Evolutionary conservation across 148 eudicot species (phyloP).

Genomic region (Linanthus parryae): DNA sequence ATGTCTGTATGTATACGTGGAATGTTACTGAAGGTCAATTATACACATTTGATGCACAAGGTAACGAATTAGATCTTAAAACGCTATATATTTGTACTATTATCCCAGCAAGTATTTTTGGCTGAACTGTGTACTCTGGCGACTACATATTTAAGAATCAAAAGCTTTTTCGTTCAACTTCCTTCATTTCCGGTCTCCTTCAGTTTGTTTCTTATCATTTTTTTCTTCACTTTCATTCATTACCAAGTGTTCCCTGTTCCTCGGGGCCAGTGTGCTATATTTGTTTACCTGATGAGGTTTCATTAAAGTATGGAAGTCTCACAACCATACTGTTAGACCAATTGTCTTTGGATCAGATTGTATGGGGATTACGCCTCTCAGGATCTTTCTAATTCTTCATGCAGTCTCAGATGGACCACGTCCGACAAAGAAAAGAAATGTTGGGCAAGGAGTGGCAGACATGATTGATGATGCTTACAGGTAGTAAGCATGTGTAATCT

Average conservation of each 20-base stretch:
- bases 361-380: background rate
- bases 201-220: no score
- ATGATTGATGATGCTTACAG: conserved; percentile 86
- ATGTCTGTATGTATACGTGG: background rate
- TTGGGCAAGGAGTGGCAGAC: conserved; percentile 62
- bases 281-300: background rate
- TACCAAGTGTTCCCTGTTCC: no score
- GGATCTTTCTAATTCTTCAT: conserved; percentile 13
- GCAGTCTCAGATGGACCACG: conserved; percentile 52
- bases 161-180: no score
- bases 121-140: no score
- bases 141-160: background rate
- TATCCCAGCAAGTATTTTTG: no score
- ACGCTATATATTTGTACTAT: conserved; percentile 3
- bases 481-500: no score
- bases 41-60: background rate
- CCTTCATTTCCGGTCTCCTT: no score
- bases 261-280: no score
- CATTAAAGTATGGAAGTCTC: background rate
- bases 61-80: conserved; percentile 1
- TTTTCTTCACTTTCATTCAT: no score
- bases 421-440: conserved; percentile 55
- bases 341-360: background rate
- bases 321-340: background rate
- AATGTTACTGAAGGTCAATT: background rate